Evolutionary conservation across 768 basidiomycete genomes (phyloP), one percentile per base, ranked within the genome.

Genomic region (Calocera viscosa): DNA sequence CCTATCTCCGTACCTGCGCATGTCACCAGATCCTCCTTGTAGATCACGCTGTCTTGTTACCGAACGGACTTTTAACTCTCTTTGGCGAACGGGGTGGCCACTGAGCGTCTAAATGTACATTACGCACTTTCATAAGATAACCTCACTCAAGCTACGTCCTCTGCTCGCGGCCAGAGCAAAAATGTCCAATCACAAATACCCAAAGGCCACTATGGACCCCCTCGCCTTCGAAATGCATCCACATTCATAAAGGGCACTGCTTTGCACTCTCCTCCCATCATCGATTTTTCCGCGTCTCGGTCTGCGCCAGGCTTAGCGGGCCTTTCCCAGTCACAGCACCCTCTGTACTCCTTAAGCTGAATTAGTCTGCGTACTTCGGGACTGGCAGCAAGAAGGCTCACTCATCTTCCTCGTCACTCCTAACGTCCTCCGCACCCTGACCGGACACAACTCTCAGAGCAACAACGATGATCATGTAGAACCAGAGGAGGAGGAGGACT

Each of bases 371-470:
- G 30, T 10, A 7, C 30, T 5, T 16, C 22, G 24, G 14, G 30
- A 26, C 3, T 47, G 43, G 24, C 7, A 47, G 19, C 19, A 19
- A 19, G 7, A 19, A 47, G n/a, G 63, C 47, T 26, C 65, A 53
- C 28, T 71, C 70, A 40, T 67, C 71, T 66, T 92, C 91, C 69
- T 90, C 89, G 68, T 96, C 94, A 72, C 91, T 94, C 68, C 94
- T 83, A 24, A 80, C 82, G 70, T 97, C 95, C 33, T 90, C 85
- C 1, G 92, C 94, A 10, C 86, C 88, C 41, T 82, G 78, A 0
- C 89, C 90, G 11, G 77, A 80, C 19, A 94, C 77, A 35, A 94
- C 94, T 30, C 86, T 80, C 76, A 83, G 91, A n/a, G 90, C 90
- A 26, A 96, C 82, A 32, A 85, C 83, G 70, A 85, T 84, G 69